Base-by-base conservation (phyloP, 2,329 filamentous ascomycete genomes). In the Pseudogymnoascus sp. region DNA sequence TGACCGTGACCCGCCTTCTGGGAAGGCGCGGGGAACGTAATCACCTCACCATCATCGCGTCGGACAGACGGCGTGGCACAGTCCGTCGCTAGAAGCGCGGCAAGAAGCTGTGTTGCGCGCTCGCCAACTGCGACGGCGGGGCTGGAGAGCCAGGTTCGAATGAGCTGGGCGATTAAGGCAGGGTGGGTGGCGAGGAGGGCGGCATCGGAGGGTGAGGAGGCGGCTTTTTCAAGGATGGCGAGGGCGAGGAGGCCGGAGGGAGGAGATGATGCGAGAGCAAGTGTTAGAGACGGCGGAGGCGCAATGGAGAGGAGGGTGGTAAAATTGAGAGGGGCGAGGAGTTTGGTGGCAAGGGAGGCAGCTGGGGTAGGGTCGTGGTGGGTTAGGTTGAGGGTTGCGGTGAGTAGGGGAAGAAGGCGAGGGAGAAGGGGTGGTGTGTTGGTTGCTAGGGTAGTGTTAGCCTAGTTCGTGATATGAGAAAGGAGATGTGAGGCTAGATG, bases 241-340 rank as follows among this genome's bases (percentile, higher is more conserved):
- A 87, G 76, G 67, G 79, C 83, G 25, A 87, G 79, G 13, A 85
- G 73, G 68, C 84, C 84, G 31, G 81, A 82, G 1, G 82, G 80
- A 0, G 82, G 77, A 0, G 82, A 75, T 1, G 83, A 84, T 55
- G 72, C 71, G 13, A 87, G 74, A 25, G 83, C 83, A 37, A 76
- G 75, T 58, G 83, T 72, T 3, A 87, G 71, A 12, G 79, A 75
- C 5, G 79, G 75, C 45, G 80, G 76, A 25, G 81, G 78, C 9
- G 82, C 81, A 6, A 86, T 71, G 1, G 77, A 73, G 65, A 86
- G 74, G 13, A 79, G 74, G 48, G 82, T 76, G 3, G 75, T 75
- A 67, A 86, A 84, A 39, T 73, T 71, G 1, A 86, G 72, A 0
- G 83, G 81, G 0, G 76, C 72, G 13, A 87, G 76, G 29, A 87